Percentiles rank a stretch among this genome's conserved stretches.
phyloP scores from a whole-genome alignment of 1,139 yeast genomes.

The Dujonia santamariae region DNA sequence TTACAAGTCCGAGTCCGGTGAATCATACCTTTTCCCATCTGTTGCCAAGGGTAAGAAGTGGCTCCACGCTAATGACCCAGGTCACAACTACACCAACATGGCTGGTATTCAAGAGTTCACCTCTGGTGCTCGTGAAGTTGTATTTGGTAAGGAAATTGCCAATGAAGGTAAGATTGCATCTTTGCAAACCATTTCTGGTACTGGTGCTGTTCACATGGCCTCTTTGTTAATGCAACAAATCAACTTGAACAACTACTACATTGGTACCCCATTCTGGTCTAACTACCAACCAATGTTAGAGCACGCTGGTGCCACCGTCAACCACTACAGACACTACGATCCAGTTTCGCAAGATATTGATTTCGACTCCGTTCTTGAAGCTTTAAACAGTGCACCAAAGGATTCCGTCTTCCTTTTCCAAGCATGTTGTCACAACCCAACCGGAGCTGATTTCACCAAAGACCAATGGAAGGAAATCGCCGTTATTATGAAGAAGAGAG shows the following conservation, averaged over 20 bases:
- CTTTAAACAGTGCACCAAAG: constrained; percentile 28
- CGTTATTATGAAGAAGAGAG: constrained; percentile 51
- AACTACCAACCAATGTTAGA: constrained; percentile 39
- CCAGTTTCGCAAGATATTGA: constrained; percentile 25
- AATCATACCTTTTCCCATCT: constrained; percentile 35
- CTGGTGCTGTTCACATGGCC: constrained; percentile 44
- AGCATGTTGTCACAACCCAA: constrained; percentile 97
- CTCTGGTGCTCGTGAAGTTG: constrained; percentile 31
- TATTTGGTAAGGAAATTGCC: constrained; percentile 30
- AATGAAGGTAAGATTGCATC: constrained; percentile 30
- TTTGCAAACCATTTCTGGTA: constrained; percentile 43
- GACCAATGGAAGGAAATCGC: constrained; percentile 79
- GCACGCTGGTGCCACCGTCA: constrained; percentile 25
- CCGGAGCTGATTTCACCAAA: constrained; percentile 83
- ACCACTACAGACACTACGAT: constrained; percentile 33
- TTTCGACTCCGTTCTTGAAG: constrained; percentile 23
- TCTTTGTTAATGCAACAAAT: constrained; percentile 24
- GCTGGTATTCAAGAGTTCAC: constrained; percentile 38
- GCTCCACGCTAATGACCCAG: constrained; percentile 34
- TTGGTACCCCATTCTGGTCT: constrained; percentile 43
- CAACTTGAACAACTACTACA: constrained; percentile 29
- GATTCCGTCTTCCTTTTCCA: constrained; percentile 57
- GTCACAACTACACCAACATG: constrained; percentile 45
- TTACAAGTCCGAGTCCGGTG: constrained; percentile 38
- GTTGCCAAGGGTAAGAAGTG: constrained; percentile 33